Conservation (phyloP, 2,329 filamentous ascomycete species). For the Stemphylium vesicarium region DNA sequence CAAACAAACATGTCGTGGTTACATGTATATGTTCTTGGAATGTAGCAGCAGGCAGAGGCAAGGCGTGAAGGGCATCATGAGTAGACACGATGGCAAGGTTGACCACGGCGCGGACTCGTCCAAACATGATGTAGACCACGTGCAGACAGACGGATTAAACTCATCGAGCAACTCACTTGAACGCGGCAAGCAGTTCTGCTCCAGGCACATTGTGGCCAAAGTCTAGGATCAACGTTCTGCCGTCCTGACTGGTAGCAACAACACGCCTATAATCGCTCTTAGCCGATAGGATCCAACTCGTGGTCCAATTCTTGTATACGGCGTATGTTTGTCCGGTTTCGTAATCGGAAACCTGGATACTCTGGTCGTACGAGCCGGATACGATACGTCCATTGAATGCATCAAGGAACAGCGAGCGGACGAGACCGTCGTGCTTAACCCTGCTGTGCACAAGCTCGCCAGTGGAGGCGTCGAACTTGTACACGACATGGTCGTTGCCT, state of each 20-base stretch:
- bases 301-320: constrained; percentile 92
- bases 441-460: constrained; percentile 83
- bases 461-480: constrained; percentile 93
- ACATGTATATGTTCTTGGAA: not conserved
- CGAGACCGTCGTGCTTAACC: constrained; percentile 81
- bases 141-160: not conserved
- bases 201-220: constrained; percentile 72
- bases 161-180: constrained; percentile 4
- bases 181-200: constrained; percentile 55
- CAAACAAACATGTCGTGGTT: too few relatives aligned
- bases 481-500: constrained; percentile 93
- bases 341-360: constrained; percentile 93
- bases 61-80: not conserved
- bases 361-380: constrained; percentile 92
- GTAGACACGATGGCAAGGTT: not conserved
- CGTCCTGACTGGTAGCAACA: constrained; percentile 92
- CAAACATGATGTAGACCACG: constrained; percentile 1
- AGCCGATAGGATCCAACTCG: constrained; percentile 94
- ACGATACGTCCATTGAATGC: constrained; percentile 83
- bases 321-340: constrained; percentile 77
- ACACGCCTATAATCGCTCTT: constrained; percentile 96
- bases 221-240: constrained; percentile 90
- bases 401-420: constrained; percentile 90
- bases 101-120: not conserved
- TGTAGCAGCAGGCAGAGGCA: not conserved